A percentile compares a stretch with the other conserved stretches of the same genome.
phyloP scores from a whole-genome alignment of 2,329 filamentous ascomycete genomes.

The Aciculosporium take region DNA sequence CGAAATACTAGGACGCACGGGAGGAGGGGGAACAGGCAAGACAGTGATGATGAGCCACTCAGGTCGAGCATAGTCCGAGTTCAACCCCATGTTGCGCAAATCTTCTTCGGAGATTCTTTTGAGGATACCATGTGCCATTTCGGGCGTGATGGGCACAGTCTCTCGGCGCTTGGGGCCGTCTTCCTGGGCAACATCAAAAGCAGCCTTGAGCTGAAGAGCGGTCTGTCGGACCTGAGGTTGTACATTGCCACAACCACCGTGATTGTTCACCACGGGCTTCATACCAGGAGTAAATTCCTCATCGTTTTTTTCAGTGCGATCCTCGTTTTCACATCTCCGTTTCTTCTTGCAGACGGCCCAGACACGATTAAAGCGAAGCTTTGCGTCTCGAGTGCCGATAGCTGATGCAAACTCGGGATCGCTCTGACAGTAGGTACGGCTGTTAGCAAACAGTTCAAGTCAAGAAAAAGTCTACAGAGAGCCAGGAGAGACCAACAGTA shows the following conservation, averaged over 20 bases:
- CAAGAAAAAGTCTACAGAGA: constrained; percentile 36
- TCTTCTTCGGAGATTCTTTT: constrained; percentile 71
- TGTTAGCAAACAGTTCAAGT: constrained; percentile 45
- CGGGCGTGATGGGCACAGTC: constrained; percentile 68
- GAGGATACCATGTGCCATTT: constrained; percentile 76
- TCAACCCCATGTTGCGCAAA: constrained; percentile 76
- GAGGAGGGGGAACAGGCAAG: constrained; percentile 85
- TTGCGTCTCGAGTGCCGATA: constrained; percentile 75
- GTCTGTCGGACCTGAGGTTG: constrained; percentile 82
- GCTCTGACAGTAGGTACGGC: constrained; percentile 42
- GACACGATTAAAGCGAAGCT: constrained; percentile 82
- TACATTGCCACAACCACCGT: constrained; percentile 86
- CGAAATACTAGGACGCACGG: constrained; percentile 90
- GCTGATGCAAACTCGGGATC: constrained; percentile 74
- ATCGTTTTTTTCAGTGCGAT: constrained; percentile 53
- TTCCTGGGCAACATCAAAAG: constrained; percentile 51
- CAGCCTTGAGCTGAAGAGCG: constrained; percentile 66
- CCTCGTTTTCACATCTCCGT: constrained; percentile 67
- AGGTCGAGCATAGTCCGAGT: constrained; percentile 84
- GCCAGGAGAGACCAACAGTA: constrained; percentile 67
- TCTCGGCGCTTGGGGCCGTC: constrained; percentile 62
- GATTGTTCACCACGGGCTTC: constrained; percentile 41
- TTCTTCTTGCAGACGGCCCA: constrained; percentile 89
- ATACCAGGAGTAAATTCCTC: constrained; percentile 48
- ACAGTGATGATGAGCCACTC: constrained; percentile 98